Percentiles rank a stretch among this genome's conserved stretches.
Conservation (phyloP, 2,329 filamentous ascomycete genomes). For the Clonostachys sp. region DNA sequence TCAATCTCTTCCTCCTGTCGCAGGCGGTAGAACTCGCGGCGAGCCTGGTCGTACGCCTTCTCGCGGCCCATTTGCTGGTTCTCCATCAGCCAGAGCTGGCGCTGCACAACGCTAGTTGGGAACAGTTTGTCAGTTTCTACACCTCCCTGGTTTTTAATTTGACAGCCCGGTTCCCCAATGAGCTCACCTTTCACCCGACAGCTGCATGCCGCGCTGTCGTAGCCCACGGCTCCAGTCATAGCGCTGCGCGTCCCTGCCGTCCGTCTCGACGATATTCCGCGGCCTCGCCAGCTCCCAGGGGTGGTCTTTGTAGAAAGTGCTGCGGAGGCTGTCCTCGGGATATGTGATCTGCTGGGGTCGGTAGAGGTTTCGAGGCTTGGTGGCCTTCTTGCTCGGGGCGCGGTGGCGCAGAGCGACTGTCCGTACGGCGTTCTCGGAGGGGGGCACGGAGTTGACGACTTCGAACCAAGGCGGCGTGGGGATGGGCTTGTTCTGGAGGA, state of each 20-base stretch:
- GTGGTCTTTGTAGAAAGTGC: slow-evolving; percentile 85
- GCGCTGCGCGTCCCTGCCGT: slow-evolving; percentile 73
- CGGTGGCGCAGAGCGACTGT: slow-evolving; percentile 44
- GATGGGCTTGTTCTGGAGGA: slow-evolving; percentile 24
- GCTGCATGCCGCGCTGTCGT: slow-evolving; percentile 66
- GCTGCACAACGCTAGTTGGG: slow-evolving; percentile 74
- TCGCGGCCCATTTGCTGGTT: slow-evolving; percentile 55
- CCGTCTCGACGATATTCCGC: slow-evolving; percentile 75
- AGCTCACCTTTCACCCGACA: slow-evolving; percentile 80
- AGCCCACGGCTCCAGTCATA: slow-evolving; percentile 77
- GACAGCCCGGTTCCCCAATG: neutral
- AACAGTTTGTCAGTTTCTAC: neutral
- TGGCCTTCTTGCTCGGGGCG: slow-evolving; percentile 7
- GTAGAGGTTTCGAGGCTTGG: slow-evolving; percentile 69
- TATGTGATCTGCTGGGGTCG: slow-evolving; percentile 74
- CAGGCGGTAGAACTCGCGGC: slow-evolving; percentile 84
- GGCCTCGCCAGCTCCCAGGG: slow-evolving; percentile 96
- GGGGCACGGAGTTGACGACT: slow-evolving; percentile 48
- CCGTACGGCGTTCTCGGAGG: slow-evolving; percentile 53
- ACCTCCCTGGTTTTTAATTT: no score
- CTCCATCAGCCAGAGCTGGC: slow-evolving; percentile 81
- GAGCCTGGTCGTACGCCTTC: slow-evolving; percentile 78
- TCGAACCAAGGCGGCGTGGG: slow-evolving; percentile 43
- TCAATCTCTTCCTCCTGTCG: slow-evolving; percentile 81
- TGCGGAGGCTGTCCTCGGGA: slow-evolving; percentile 77